Evolutionary conservation across 1,284 basidiomycete genomes (phyloP).

Genomic region (Omphalotus olearius): DNA sequence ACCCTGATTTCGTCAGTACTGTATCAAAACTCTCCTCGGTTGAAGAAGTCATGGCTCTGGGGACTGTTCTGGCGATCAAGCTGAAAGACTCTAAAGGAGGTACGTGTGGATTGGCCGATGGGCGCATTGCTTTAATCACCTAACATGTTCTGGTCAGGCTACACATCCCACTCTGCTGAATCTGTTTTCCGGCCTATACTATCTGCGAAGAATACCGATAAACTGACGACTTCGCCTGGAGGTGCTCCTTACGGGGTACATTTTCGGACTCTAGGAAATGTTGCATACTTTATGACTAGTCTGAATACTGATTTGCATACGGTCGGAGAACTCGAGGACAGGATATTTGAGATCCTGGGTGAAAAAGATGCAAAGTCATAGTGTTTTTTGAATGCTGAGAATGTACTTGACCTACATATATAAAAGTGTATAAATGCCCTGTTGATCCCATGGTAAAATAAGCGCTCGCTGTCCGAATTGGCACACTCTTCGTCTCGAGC

Average conservation of each 20-base stretch:
- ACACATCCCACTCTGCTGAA: slow-evolving; percentile 73
- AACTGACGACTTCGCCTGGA: slow-evolving; percentile 44
- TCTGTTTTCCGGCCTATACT: slow-evolving; percentile 47
- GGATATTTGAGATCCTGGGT: slow-evolving; percentile 45
- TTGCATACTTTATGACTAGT: slow-evolving; percentile 94
- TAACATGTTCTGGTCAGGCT: slow-evolving; percentile 43
- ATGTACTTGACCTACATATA: too few relatives aligned
- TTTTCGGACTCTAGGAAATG: slow-evolving; percentile 87
- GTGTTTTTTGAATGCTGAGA: too few relatives aligned
- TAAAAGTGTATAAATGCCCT: too few relatives aligned
- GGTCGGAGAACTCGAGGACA: slow-evolving; percentile 58
- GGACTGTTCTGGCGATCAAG: slow-evolving; percentile 84
- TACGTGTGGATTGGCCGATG: slow-evolving; percentile 27
- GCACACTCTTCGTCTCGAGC: too few relatives aligned
- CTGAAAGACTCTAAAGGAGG: slow-evolving; percentile 59
- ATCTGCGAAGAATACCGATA: slow-evolving; percentile 21
- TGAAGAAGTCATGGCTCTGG: slow-evolving; percentile 81
- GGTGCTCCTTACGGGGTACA: slow-evolving; percentile 73
- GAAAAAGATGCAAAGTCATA: background rate
- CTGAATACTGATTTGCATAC: slow-evolving; percentile 63
- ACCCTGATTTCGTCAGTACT: slow-evolving; percentile 60
- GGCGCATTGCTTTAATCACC: background rate
- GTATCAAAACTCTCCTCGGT: slow-evolving; percentile 61
- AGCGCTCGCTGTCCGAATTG: too few relatives aligned
- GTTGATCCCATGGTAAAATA: too few relatives aligned